Conservation (phyloP, 2,329 filamentous ascomycete genomes). For the Periconia macrospinosa region DNA sequence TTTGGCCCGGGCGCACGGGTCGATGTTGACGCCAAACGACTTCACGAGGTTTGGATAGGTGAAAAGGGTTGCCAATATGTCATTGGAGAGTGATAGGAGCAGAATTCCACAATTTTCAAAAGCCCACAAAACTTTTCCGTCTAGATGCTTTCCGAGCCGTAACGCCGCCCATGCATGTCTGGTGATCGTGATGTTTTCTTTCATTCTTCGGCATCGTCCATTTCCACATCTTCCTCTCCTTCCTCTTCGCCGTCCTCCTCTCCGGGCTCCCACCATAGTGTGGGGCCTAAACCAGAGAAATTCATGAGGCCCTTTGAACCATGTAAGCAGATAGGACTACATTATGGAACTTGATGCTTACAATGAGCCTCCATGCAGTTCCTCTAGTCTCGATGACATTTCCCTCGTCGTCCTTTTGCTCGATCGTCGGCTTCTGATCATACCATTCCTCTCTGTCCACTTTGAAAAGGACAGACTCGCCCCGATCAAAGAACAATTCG, state of each 20-base stretch:
- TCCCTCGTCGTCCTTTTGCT: slow-evolving; percentile 64
- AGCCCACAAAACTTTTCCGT: background rate
- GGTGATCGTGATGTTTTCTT: background rate
- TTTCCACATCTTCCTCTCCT: slow-evolving; percentile 26
- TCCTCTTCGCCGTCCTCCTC: slow-evolving; percentile 27
- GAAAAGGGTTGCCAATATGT: slow-evolving; percentile 68
- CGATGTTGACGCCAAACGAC: slow-evolving; percentile 65
- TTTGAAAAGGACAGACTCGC: slow-evolving; percentile 84
- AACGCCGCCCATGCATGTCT: slow-evolving; percentile 9
- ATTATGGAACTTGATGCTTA: slow-evolving; percentile 20
- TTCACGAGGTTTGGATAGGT: slow-evolving; percentile 73
- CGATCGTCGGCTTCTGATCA: slow-evolving; percentile 84
- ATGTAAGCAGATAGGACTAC: slow-evolving; percentile 9
- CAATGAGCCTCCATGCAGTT: slow-evolving; percentile 70
- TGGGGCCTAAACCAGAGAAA: slow-evolving; percentile 51
- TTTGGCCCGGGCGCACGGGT: slow-evolving; percentile 64
- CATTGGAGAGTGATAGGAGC: slow-evolving; percentile 54
- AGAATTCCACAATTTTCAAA: background rate
- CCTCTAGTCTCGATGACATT: slow-evolving; percentile 61
- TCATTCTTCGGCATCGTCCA: slow-evolving; percentile 28
- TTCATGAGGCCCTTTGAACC: slow-evolving; percentile 49
- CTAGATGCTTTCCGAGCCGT: background rate
- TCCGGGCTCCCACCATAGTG: slow-evolving; percentile 49
- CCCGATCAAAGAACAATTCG: slow-evolving; percentile 82
- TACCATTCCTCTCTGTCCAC: slow-evolving; percentile 89